These are phyloP conservation scores for Apiotrichum porosum DNA, from an alignment of 1,284 basidiomycete species.

Conservation along the genomic window DNA sequence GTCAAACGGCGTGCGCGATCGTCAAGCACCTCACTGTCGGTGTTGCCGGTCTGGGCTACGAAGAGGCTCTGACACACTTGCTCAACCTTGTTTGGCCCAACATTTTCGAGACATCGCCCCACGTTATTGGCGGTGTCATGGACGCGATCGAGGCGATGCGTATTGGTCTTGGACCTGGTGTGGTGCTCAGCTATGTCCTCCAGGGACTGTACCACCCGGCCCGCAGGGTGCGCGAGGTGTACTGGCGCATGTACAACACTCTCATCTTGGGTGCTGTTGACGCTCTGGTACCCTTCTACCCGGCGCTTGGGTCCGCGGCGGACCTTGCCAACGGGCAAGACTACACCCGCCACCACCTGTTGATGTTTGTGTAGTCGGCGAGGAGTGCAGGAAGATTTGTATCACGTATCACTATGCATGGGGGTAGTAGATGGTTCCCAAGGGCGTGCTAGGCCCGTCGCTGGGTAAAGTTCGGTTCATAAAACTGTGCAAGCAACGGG, in stretches of 20 bases:
- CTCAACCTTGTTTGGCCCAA: conserved; percentile 99
- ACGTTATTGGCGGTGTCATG: conserved; percentile 96
- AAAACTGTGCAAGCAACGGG: too few species aligned
- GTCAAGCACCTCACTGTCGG: conserved; percentile 97
- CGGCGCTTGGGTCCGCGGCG: conserved; percentile 76
- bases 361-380: conserved; percentile 51
- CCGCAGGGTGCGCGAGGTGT: conserved; percentile 89
- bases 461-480: too few species aligned
- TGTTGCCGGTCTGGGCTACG: conserved; percentile 92
- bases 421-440: too few species aligned
- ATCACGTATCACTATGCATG: too few species aligned
- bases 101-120: conserved; percentile 95
- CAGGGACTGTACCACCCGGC: conserved; percentile 95
- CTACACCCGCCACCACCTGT: conserved; percentile 77
- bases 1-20: conserved; percentile 97
- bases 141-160: conserved; percentile 96
- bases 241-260: conserved; percentile 85
- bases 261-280: conserved; percentile 83
- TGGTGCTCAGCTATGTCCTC: conserved; percentile 70
- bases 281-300: conserved; percentile 90
- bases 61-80: conserved; percentile 94
- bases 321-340: conserved; percentile 71
- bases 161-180: conserved; percentile 87
- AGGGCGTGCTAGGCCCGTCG: too few species aligned
- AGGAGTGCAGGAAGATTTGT: too few species aligned